These are phyloP conservation scores for Xerocomellus chrysenteron DNA, from an alignment of 768 basidiomycete species.

Conservation along the genomic window DNA sequence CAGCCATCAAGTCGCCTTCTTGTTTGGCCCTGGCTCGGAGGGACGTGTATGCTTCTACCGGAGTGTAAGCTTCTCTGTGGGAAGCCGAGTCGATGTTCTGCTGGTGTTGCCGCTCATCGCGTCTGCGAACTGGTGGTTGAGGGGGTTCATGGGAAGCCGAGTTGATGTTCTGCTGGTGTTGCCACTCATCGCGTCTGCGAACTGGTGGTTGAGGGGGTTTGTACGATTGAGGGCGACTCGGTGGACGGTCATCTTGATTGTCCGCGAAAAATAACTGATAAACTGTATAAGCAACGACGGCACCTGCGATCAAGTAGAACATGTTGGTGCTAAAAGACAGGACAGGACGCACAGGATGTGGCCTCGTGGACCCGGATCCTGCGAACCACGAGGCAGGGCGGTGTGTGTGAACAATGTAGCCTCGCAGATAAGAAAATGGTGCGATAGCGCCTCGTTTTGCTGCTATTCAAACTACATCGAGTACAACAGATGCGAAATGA, in stretches of 20 bases:
- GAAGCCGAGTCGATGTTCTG: not conserved
- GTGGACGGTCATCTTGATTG: slow-evolving; percentile 3
- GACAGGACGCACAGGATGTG: not conserved
- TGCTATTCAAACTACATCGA: slow-evolving; percentile 2
- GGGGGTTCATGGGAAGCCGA: not conserved
- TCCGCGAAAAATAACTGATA: slow-evolving; percentile 13
- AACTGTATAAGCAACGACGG: slow-evolving; percentile 3
- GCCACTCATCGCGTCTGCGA: slow-evolving; percentile 11
- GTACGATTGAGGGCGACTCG: not conserved
- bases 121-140: not conserved
- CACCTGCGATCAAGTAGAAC: slow-evolving; percentile 14
- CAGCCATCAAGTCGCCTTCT: slow-evolving; percentile 75
- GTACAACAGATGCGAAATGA: slow-evolving; percentile 8
- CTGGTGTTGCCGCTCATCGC: slow-evolving; percentile 8
- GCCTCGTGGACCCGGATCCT: not conserved
- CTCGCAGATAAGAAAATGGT: not conserved
- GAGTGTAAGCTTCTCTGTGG: not conserved
- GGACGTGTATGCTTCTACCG: slow-evolving; percentile 45
- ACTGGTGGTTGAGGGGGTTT: not conserved
- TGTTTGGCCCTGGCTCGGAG: slow-evolving; percentile 73
- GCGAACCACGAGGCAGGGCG: not conserved
- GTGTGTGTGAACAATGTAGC: not conserved
- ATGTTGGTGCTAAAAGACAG: not conserved
- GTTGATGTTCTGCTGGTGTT: not conserved
- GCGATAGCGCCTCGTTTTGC: not conserved